Evolutionary conservation across 305 asterid species (phyloP).

Genomic region (Fraxinus ornus): DNA sequence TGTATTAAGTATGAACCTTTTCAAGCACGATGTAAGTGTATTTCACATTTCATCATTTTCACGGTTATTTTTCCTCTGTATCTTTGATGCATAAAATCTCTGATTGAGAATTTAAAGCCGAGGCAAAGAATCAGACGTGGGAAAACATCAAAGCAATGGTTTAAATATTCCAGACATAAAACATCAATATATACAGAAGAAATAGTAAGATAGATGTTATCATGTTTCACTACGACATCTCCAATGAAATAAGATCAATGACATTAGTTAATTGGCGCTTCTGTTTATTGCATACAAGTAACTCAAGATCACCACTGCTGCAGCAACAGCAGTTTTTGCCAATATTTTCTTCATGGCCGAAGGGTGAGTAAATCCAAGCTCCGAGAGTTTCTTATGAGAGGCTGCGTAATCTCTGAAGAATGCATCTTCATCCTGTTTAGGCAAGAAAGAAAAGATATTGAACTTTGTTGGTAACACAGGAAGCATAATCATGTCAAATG

Average conservation of each 20-base stretch:
- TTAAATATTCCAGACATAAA: background rate
- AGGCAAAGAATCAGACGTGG: background rate
- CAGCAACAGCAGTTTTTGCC: slow-evolving; percentile 48
- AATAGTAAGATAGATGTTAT: background rate
- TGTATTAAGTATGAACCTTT: background rate
- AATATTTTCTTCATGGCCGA: slow-evolving; percentile 33
- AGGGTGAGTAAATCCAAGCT: slow-evolving; percentile 62
- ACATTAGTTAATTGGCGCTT: slow-evolving; percentile 19
- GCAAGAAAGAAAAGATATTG: background rate
- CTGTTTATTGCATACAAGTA: slow-evolving; percentile 50
- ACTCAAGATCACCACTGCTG: slow-evolving; percentile 48
- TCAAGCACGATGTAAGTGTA: background rate
- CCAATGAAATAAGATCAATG: background rate
- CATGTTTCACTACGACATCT: background rate
- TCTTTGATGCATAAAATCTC: background rate
- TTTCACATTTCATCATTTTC: background rate
- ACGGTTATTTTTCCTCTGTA: background rate
- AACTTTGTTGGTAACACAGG: background rate
- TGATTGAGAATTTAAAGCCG: background rate
- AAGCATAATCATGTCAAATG: background rate
- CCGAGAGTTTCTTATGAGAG: slow-evolving; percentile 85
- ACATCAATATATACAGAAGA: background rate
- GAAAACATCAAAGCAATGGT: background rate
- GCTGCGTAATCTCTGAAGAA: slow-evolving; percentile 77
- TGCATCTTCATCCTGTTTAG: slow-evolving; percentile 66